Conservation (phyloP, 768 basidiomycete species). For the Boletus huronensis region DNA sequence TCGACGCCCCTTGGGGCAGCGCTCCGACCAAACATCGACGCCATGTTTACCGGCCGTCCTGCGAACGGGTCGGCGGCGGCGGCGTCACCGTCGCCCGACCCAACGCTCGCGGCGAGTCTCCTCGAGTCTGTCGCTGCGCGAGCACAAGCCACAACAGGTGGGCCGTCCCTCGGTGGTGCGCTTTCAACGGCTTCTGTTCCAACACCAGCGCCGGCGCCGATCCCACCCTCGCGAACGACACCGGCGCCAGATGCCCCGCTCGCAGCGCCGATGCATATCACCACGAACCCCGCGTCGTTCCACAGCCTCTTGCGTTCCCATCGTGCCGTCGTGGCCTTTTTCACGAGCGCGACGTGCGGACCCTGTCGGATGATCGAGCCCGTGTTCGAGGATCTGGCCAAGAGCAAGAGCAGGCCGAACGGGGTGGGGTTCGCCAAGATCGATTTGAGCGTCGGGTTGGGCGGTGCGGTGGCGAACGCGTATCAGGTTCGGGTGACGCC, state of each 20-base stretch:
- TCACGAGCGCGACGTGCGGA: conserved; percentile 71
- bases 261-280: conserved; percentile 61
- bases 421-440: conserved; percentile 80
- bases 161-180: not conserved
- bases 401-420: conserved; percentile 48
- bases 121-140: conserved; percentile 56
- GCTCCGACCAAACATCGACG: conserved; percentile 86
- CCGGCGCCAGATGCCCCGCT: conserved; percentile 43
- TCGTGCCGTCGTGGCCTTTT: conserved; percentile 74
- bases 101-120: conserved; percentile 50
- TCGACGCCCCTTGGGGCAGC: conserved; percentile 86
- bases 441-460: conserved; percentile 71
- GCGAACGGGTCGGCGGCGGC: conserved; percentile 27
- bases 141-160: conserved; percentile 43
- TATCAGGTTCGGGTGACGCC: conserved; percentile 77
- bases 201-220: conserved; percentile 12
- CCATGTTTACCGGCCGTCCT: conserved; percentile 64
- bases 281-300: conserved; percentile 75
- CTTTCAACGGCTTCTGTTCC: not conserved
- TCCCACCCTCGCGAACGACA: conserved; percentile 23
- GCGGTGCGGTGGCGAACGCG: conserved; percentile 53
- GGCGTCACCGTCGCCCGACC: conserved; percentile 36
- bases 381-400: conserved; percentile 73
- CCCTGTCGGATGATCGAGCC: conserved; percentile 86
- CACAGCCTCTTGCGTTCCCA: conserved; percentile 60